These are phyloP conservation scores for Lentinula novae-zelandiae DNA, from an alignment of 1,284 basidiomycete genomes.

Conservation along the genomic window DNA sequence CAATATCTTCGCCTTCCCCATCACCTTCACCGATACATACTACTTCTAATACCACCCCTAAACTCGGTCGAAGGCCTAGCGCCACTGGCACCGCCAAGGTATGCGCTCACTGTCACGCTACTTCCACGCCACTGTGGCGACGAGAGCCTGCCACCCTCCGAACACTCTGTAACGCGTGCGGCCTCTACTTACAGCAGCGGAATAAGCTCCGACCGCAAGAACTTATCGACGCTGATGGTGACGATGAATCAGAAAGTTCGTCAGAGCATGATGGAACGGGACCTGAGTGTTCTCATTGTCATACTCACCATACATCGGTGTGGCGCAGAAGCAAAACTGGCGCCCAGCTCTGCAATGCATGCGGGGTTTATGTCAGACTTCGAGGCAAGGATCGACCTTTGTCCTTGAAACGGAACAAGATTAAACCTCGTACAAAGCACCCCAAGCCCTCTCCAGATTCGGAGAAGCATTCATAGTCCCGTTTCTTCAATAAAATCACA, in stretches of 20 bases:
- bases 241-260: slow-evolving; percentile 33
- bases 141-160: slow-evolving; percentile 40
- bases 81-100: slow-evolving; percentile 28
- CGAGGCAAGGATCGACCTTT: slow-evolving; percentile 42
- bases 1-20: slow-evolving; percentile 12
- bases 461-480: slow-evolving; percentile 6
- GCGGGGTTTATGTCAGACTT: slow-evolving; percentile 44
- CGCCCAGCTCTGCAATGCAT: slow-evolving; percentile 47
- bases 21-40: slow-evolving; percentile 7
- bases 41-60: neutral
- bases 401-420: slow-evolving; percentile 41
- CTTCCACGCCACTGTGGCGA: slow-evolving; percentile 45
- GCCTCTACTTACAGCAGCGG: slow-evolving; percentile 44
- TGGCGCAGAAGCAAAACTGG: slow-evolving; percentile 46
- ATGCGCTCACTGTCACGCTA: slow-evolving; percentile 45
- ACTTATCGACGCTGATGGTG: slow-evolving; percentile 43
- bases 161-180: slow-evolving; percentile 45
- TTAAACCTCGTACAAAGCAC: slow-evolving; percentile 35
- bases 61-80: slow-evolving; percentile 21
- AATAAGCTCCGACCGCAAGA: slow-evolving; percentile 44
- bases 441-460: slow-evolving; percentile 14
- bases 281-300: slow-evolving; percentile 45
- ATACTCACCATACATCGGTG: slow-evolving; percentile 43
- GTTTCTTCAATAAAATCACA: neutral
- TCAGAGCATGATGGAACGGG: slow-evolving; percentile 34